Conservation (phyloP, 2,329 filamentous ascomycete genomes). For the Clonostachys chloroleuca region DNA sequence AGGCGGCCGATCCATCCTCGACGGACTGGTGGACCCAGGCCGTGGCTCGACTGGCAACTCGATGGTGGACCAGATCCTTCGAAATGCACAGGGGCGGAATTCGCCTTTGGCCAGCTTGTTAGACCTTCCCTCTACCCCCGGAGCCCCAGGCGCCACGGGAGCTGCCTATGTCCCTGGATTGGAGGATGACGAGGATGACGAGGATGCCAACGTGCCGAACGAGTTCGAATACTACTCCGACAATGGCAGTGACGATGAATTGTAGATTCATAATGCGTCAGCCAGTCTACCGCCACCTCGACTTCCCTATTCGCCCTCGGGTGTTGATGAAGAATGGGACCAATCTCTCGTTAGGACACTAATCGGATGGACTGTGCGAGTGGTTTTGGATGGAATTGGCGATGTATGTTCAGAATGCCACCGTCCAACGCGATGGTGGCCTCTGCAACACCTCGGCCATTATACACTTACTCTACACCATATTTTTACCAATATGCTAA, state of each 20-base stretch:
- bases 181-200: constrained; percentile 71
- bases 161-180: constrained; percentile 81
- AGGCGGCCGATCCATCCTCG: constrained; percentile 26
- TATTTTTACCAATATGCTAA: too few relatives aligned
- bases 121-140: constrained; percentile 25
- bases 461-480: too few relatives aligned
- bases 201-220: constrained; percentile 65
- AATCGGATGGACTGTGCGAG: too few relatives aligned
- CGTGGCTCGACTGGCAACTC: constrained; percentile 22
- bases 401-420: too few relatives aligned
- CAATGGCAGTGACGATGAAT: constrained; percentile 41
- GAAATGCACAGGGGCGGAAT: constrained; percentile 16
- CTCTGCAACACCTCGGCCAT: too few relatives aligned
- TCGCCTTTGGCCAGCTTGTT: constrained; percentile 17
- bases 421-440: too few relatives aligned
- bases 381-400: too few relatives aligned
- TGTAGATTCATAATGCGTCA: too few relatives aligned
- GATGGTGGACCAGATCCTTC: constrained; percentile 37
- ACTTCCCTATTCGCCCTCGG: too few relatives aligned
- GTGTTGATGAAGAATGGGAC: too few relatives aligned
- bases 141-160: constrained; percentile 61
- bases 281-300: too few relatives aligned
- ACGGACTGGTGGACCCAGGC: constrained; percentile 22
- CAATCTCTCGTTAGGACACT: too few relatives aligned
- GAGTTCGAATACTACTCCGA: constrained; percentile 81